Conservation (phyloP, 1,284 basidiomycete genomes). For the Puccinia triticina region DNA sequence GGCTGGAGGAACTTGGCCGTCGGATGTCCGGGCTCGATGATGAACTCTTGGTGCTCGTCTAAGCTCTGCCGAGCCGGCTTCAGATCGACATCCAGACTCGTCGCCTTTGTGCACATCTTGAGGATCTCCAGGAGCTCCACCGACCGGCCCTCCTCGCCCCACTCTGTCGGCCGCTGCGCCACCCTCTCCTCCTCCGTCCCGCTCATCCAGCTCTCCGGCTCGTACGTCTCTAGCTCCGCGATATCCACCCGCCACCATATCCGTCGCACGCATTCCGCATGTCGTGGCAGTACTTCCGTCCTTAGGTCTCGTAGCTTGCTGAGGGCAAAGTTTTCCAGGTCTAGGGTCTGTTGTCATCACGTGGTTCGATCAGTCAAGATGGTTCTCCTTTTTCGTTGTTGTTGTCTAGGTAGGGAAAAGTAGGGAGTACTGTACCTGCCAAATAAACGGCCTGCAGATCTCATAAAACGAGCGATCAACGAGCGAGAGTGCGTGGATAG, state of each 20-base stretch:
- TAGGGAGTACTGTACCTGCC: slow-evolving; percentile 1
- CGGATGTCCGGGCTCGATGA: not conserved
- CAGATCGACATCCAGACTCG: slow-evolving; percentile 18
- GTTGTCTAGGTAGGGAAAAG: not conserved
- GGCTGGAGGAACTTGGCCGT: slow-evolving; percentile 27
- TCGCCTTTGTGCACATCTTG: not conserved
- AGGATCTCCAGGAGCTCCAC: slow-evolving; percentile 13
- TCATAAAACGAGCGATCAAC: slow-evolving; percentile 39
- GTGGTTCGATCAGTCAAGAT: not conserved
- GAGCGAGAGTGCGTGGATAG: not conserved
- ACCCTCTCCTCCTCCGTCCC: not conserved
- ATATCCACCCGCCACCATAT: slow-evolving; percentile 36
- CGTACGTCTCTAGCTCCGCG: slow-evolving; percentile 13
- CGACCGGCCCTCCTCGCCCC: slow-evolving; percentile 15
- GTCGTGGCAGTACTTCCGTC: not conserved
- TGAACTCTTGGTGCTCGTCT: not conserved
- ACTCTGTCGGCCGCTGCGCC: not conserved
- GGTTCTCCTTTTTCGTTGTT: not conserved
- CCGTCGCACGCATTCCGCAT: slow-evolving; percentile 8
- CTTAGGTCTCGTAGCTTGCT: not conserved
- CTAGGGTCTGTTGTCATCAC: not conserved
- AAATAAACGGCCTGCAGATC: slow-evolving; percentile 38
- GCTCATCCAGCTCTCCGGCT: not conserved
- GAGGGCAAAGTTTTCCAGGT: slow-evolving; percentile 14
- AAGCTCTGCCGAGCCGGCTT: not conserved